Conservation (phyloP, 179 eudicot genomes). For the Heliamphora pulchella region DNA sequence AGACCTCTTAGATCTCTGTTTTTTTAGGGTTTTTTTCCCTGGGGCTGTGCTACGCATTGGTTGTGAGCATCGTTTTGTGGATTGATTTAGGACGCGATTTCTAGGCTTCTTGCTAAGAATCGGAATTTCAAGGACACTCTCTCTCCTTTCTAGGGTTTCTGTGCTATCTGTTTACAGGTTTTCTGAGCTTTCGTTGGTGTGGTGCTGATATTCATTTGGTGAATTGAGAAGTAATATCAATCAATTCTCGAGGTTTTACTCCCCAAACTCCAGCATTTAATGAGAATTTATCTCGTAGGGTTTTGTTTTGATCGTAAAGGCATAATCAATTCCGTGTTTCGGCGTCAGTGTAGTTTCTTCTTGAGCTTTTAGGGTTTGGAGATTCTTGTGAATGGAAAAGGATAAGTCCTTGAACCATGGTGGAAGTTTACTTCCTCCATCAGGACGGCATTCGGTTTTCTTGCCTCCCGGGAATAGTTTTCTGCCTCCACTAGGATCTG, state of each 20-base stretch:
- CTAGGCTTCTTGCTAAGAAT: background rate
- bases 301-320: background rate
- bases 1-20: background rate
- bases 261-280: background rate
- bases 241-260: background rate
- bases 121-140: background rate
- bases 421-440: slow-evolving; percentile 38
- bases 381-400: slow-evolving; percentile 35
- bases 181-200: background rate
- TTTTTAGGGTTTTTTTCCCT: background rate
- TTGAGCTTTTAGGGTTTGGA: slow-evolving; percentile 12
- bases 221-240: background rate
- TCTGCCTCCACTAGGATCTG: slow-evolving; percentile 36
- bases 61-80: background rate
- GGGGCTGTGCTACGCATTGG: background rate
- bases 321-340: background rate
- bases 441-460: slow-evolving; percentile 33
- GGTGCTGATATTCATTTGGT: background rate
- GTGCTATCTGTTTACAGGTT: background rate
- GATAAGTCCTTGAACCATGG: slow-evolving; percentile 35
- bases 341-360: background rate
- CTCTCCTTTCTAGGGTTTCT: background rate
- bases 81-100: background rate
- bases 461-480: slow-evolving; percentile 26
- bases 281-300: background rate